phyloP scores from a whole-genome alignment of 192 early-diverging fungal genomes.

The Backusella parvicylindrica region DNA sequence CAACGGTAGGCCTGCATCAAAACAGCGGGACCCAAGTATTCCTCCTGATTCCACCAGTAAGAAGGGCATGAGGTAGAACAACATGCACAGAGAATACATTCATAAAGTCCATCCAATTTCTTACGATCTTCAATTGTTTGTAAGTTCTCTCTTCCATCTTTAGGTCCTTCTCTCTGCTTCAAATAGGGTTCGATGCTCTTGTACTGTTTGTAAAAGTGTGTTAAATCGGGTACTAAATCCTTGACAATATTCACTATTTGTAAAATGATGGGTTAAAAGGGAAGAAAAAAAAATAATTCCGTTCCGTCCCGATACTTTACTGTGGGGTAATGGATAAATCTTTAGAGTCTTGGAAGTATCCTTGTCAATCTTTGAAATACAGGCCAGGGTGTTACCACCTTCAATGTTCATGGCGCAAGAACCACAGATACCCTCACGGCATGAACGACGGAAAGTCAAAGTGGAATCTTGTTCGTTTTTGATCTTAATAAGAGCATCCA shows the following conservation, averaged over 20 bases:
- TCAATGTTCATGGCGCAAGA: constrained; percentile 99
- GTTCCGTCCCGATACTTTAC: constrained; percentile 35
- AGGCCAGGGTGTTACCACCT: constrained; percentile 95
- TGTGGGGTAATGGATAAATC: constrained; percentile 97
- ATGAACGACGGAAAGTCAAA: constrained; percentile 92
- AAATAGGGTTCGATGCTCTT: constrained; percentile 95
- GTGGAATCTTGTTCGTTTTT: constrained; percentile 96
- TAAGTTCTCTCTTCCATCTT: constrained; percentile 78
- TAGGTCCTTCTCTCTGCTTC: constrained; percentile 75
- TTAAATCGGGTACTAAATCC: constrained; percentile 96
- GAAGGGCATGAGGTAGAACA: constrained; percentile 95
- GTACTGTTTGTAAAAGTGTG: constrained; percentile 97
- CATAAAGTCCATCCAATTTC: constrained; percentile 93
- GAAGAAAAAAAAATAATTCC: not conserved
- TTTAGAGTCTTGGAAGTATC: constrained; percentile 62
- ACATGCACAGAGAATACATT: constrained; percentile 97
- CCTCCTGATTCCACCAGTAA: constrained; percentile 97
- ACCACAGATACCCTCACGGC: constrained; percentile 97
- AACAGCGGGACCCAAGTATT: constrained; percentile 93
- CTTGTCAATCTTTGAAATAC: constrained; percentile 84
- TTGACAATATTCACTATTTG: constrained; percentile 85
- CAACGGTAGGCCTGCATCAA: constrained; percentile 98
- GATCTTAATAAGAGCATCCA: constrained; percentile 95
- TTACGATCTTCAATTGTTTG: constrained; percentile 92
- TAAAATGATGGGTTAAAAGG: not conserved